A percentile compares a stretch with the other conserved stretches of the same genome.
These are phyloP conservation scores for Fraxinus baroniana DNA, from an alignment of 305 asterid species.

Conservation along the genomic window DNA sequence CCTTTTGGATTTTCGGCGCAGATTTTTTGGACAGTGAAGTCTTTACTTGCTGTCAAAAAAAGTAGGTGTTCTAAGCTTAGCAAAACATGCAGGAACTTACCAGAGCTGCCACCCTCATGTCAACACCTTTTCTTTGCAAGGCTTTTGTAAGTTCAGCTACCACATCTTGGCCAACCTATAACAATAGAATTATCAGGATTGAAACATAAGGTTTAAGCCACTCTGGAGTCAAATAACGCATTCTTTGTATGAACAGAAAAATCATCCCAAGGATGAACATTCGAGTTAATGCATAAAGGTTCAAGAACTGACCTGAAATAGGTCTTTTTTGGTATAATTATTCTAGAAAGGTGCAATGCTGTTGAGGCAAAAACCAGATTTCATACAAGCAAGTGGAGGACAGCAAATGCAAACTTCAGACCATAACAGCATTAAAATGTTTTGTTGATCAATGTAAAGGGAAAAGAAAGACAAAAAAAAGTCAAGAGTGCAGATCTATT, in stretches of 20 bases:
- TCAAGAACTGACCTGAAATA: neutral
- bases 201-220: neutral
- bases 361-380: neutral
- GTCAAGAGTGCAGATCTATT: neutral
- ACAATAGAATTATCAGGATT: constrained; percentile 19
- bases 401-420: neutral
- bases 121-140: constrained; percentile 69
- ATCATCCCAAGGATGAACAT: neutral
- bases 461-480: neutral
- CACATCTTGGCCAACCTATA: constrained; percentile 81
- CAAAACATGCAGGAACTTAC: constrained; percentile 37
- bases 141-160: constrained; percentile 78
- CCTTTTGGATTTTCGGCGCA: neutral
- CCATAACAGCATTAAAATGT: neutral
- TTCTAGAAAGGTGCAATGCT: neutral
- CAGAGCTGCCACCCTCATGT: constrained; percentile 81
- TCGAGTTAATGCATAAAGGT: neutral
- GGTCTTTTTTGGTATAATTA: neutral
- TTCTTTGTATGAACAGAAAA: neutral
- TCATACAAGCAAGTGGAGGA: neutral
- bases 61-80: neutral
- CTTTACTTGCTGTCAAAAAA: neutral
- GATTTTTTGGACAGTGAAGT: neutral
- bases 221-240: neutral
- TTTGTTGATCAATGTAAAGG: neutral